Evolutionary conservation across 495 filamentous ascomycete species (phyloP), one percentile per base, ranked within the genome.

Genomic region (Neurospora africana): DNA sequence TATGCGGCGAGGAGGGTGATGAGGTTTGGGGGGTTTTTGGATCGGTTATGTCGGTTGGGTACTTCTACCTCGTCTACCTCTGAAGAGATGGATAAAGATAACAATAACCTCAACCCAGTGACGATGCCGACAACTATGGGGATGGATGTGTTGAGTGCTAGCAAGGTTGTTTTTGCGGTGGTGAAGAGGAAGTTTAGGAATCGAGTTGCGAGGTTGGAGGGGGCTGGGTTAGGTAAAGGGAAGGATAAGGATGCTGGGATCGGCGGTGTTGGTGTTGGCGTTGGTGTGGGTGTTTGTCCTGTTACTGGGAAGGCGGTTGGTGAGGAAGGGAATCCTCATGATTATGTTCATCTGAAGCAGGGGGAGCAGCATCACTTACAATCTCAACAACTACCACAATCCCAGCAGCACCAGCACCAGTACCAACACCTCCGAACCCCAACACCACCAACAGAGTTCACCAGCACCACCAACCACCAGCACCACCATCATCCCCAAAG

Each of bases 121-220:
- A 23, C 19, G 35, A 10, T 30, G 44, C 21, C 61, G 13, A 78
- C 58, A 70, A 75, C 58, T 41, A 61, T 40, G 39, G 71, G 8
- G 15, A 75, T 78, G 65, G 82, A 84, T 70, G 78, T 80, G 4
- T 68, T 82, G 17, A 76, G 74, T 17, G 84, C 84, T 0, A 76
- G 82, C 7, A 78, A 75, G 72, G 73, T 83, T n/a, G 80, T 86
- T 40, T 37, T 86, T 23, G 74, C 76, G 11, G 78, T 81, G 15
- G 76, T 86, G 23, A 78, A 72, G 69, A 68, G 58, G 30, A 86
- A 84, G 76, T 85, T 75, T 72, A 69, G 75, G 35, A 80, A 72
- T 65, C 76, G 80, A 69, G 76, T 81, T 5, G 81, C 79, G 2
- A 78, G 72, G 71, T 61, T 83, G 38, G 82, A 82, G 70, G 70